Percentiles rank a stretch among this genome's conserved stretches.
Evolutionary conservation across 2,329 filamentous ascomycete species (phyloP).

Genomic region (Aspergillus sergii): DNA sequence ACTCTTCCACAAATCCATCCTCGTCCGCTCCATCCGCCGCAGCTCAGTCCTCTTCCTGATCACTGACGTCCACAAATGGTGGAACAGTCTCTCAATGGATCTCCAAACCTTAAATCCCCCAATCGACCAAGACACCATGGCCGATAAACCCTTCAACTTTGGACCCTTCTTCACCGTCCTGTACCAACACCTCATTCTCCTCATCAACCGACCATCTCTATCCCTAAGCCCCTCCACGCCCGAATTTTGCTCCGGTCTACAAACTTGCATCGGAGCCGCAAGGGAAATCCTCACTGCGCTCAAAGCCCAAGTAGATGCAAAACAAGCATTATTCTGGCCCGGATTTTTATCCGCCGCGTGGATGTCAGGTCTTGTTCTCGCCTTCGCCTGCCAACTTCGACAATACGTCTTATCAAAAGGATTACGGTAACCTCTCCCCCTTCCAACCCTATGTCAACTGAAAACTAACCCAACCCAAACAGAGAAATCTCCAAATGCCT

Average conservation of each 20-base stretch:
- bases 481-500: conserved; percentile 42
- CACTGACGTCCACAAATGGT: conserved; percentile 47
- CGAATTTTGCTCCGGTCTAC: conserved; percentile 44
- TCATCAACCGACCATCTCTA: conserved; percentile 44
- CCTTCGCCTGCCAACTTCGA: conserved; percentile 44
- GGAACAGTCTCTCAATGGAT: conserved; percentile 41
- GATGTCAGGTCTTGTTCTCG: conserved; percentile 46
- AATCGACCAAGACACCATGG: not conserved
- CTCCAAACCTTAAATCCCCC: conserved; percentile 23
- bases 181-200: conserved; percentile 44
- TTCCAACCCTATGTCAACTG: not conserved
- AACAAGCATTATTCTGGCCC: conserved; percentile 43
- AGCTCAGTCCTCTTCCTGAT: conserved; percentile 41
- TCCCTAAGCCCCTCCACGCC: conserved; percentile 41
- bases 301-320: conserved; percentile 32
- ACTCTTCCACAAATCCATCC: conserved; percentile 46
- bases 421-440: conserved; percentile 25
- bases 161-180: conserved; percentile 45
- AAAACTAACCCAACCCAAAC: not conserved
- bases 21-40: conserved; percentile 42
- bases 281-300: conserved; percentile 42
- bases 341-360: conserved; percentile 44
- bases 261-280: conserved; percentile 45
- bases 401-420: conserved; percentile 41
- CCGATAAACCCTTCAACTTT: conserved; percentile 32